A percentile compares a stretch with the other conserved stretches of the same genome.
These are phyloP conservation scores for Boeremia lycopersici DNA, from an alignment of 2,329 filamentous ascomycete genomes.

Conservation along the genomic window DNA sequence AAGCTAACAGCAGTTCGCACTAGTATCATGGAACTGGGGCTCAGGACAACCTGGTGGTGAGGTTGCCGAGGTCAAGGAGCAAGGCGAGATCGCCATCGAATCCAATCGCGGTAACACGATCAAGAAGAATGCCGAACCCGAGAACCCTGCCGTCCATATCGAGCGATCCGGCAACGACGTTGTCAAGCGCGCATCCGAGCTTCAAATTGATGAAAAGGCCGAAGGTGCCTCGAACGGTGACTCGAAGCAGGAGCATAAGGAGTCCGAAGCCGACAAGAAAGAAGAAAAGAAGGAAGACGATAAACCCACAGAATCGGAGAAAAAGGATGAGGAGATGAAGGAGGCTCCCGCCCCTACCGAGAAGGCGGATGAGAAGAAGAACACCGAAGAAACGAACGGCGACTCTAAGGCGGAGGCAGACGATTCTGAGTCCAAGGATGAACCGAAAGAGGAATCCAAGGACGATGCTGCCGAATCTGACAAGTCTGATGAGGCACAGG, in stretches of 20 bases:
- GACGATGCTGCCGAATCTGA: slow-evolving; percentile 13
- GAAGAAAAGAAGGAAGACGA: slow-evolving; percentile 33
- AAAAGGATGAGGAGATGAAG: slow-evolving; percentile 48
- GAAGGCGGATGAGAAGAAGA: slow-evolving; percentile 38
- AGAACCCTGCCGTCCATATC: slow-evolving; percentile 66
- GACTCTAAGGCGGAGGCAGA: slow-evolving; percentile 36
- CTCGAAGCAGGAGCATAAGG: slow-evolving; percentile 32
- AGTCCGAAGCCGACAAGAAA: slow-evolving; percentile 41
- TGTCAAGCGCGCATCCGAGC: slow-evolving; percentile 66
- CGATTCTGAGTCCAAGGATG: slow-evolving; percentile 26
- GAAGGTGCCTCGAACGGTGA: slow-evolving; percentile 45
- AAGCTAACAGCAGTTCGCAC: slow-evolving; percentile 2
- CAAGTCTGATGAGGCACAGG: slow-evolving; percentile 35
- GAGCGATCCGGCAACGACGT: slow-evolving; percentile 67
- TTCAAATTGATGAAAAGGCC: slow-evolving; percentile 59
- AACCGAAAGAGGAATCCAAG: slow-evolving; percentile 21
- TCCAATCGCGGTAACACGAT: slow-evolving; percentile 68
- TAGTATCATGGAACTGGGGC: slow-evolving; percentile 69
- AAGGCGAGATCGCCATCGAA: slow-evolving; percentile 65
- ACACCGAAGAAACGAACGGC: slow-evolving; percentile 37
- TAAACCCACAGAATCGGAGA: slow-evolving; percentile 36
- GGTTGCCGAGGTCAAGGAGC: slow-evolving; percentile 62
- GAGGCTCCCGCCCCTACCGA: slow-evolving; percentile 30
- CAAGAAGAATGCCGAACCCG: slow-evolving; percentile 65
- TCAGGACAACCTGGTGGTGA: slow-evolving; percentile 61